Evolutionary conservation across 2,329 filamentous ascomycete species (phyloP).

Genomic region (Amauroascus niger): DNA sequence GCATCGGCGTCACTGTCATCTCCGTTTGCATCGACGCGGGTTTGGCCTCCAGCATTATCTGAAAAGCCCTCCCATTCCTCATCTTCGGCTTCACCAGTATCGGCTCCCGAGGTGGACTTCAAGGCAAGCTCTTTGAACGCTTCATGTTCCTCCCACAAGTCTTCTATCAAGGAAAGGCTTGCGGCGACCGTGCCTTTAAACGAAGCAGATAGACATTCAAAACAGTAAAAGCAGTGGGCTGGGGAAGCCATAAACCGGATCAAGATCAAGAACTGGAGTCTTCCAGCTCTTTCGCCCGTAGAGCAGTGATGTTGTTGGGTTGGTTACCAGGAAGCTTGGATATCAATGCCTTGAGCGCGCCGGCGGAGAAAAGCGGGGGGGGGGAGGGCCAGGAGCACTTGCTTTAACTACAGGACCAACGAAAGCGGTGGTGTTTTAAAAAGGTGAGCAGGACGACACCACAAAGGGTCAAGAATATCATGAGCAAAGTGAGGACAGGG

Average conservation of each 20-base stretch:
- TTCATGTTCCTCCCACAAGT: constrained; percentile 53
- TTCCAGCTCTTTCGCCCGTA: not conserved
- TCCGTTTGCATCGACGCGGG: constrained; percentile 9
- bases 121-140: constrained; percentile 24
- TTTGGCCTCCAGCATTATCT: not conserved
- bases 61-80: constrained; percentile 17
- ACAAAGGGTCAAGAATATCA: not conserved
- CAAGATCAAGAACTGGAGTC: not conserved
- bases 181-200: constrained; percentile 61
- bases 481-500: not conserved
- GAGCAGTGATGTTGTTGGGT: not conserved
- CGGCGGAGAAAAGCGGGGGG: constrained; percentile 1
- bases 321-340: not conserved
- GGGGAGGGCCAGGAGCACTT: constrained; percentile 4
- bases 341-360: not conserved
- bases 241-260: constrained; percentile 61
- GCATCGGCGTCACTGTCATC: constrained; percentile 7
- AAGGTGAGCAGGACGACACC: not conserved
- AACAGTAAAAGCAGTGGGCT: constrained; percentile 85
- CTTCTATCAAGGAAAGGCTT: constrained; percentile 58
- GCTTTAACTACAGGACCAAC: not conserved
- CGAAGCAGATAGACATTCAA: constrained; percentile 70
- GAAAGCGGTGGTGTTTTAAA: not conserved
- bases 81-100: constrained; percentile 21
- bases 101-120: constrained; percentile 12